These are phyloP conservation scores for Mortierella sp. DNA, from an alignment of 371 early-diverging fungal genomes.

Conservation along the genomic window DNA sequence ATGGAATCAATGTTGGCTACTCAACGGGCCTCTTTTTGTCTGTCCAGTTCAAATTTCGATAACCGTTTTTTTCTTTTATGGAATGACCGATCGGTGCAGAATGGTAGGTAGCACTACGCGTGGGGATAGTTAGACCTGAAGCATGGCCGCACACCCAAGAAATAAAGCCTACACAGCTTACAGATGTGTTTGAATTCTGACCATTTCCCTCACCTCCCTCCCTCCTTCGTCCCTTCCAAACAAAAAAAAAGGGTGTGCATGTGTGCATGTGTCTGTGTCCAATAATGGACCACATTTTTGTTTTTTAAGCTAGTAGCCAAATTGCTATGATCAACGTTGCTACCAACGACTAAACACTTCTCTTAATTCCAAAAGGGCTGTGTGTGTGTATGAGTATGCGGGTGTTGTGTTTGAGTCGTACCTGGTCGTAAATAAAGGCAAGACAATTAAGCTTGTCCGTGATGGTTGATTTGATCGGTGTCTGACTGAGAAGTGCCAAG, in stretches of 20 bases:
- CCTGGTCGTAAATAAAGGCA: background rate
- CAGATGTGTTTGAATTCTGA: background rate
- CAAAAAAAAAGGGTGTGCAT: background rate
- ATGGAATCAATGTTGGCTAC: background rate
- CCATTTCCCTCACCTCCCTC: too few species aligned
- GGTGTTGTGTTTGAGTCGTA: background rate
- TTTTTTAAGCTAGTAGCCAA: too few species aligned
- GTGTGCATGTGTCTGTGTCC: background rate
- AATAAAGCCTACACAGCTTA: background rate
- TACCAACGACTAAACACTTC: background rate
- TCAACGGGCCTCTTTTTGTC: background rate
- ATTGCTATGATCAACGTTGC: too few species aligned
- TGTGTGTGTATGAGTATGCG: background rate
- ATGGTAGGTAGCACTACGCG: too few species aligned
- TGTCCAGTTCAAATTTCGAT: background rate
- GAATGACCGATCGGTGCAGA: background rate
- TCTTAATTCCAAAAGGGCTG: background rate
- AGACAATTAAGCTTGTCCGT: too few species aligned
- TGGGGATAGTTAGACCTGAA: too few species aligned
- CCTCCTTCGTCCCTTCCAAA: too few species aligned
- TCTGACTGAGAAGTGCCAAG: too few species aligned
- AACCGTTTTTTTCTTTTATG: background rate
- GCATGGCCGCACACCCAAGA: too few species aligned
- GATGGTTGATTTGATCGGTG: too few species aligned
- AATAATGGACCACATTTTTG: too few species aligned